Percentiles rank a stretch among this genome's conserved stretches.
Conservation (phyloP, 192 early-diverging fungal genomes). For the Gaertneriomyces semiglobifer region DNA sequence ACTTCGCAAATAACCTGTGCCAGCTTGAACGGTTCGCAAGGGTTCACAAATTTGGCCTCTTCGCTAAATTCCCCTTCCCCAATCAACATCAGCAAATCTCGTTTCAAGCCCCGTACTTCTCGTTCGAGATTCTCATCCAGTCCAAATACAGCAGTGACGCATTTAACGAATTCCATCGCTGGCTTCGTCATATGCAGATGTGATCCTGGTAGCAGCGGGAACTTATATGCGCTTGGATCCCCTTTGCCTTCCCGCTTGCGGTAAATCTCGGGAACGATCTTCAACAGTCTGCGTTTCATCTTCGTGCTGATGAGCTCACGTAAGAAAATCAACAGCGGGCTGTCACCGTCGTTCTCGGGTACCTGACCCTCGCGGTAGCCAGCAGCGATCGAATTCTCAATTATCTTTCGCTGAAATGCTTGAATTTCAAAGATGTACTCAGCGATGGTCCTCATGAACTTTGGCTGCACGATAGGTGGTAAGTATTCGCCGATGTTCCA, state of each 20-base stretch:
- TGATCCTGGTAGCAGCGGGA: slow-evolving; percentile 73
- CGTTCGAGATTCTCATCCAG: slow-evolving; percentile 68
- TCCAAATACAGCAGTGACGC: slow-evolving; percentile 69
- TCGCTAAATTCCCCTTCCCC: slow-evolving; percentile 75
- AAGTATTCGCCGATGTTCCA: slow-evolving; percentile 93
- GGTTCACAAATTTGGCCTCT: slow-evolving; percentile 75
- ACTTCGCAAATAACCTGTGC: slow-evolving; percentile 81
- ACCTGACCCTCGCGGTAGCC: slow-evolving; percentile 3
- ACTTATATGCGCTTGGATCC: slow-evolving; percentile 41
- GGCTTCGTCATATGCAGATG: slow-evolving; percentile 64
- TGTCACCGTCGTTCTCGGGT: neutral
- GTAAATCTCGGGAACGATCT: slow-evolving; percentile 55
- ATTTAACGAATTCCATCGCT: slow-evolving; percentile 82
- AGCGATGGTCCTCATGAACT: slow-evolving; percentile 68
- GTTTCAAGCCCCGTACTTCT: slow-evolving; percentile 77
- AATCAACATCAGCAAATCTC: slow-evolving; percentile 71
- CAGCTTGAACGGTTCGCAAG: slow-evolving; percentile 75
- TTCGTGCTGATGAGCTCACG: slow-evolving; percentile 28
- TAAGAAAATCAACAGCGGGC: slow-evolving; percentile 25
- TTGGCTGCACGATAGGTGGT: slow-evolving; percentile 65
- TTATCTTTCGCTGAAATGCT: slow-evolving; percentile 1
- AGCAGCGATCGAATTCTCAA: neutral
- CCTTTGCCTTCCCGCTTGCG: slow-evolving; percentile 23
- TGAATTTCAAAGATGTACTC: slow-evolving; percentile 56
- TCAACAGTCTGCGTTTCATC: slow-evolving; percentile 62